phyloP scores from a whole-genome alignment of 306 rosid genomes.

The Quillaja saponaria region DNA sequence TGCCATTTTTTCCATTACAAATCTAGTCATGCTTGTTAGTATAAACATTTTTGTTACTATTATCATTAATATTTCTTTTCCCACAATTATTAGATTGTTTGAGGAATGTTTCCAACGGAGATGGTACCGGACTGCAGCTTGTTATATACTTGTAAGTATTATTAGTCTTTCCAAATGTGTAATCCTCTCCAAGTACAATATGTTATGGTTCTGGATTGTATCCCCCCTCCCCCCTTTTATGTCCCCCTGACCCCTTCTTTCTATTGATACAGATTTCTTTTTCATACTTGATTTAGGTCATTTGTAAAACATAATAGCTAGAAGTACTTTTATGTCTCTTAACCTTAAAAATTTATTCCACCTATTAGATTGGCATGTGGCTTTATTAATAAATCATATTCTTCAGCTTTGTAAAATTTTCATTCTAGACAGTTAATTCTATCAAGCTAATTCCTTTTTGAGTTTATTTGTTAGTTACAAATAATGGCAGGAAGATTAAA shows the following conservation, averaged over 20 bases:
- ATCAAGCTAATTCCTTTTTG: too few relatives aligned
- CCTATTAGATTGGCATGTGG: too few relatives aligned
- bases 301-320: conserved; percentile 1
- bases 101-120: conserved; percentile 99
- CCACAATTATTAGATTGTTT: conserved; percentile 58
- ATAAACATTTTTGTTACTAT: not conserved
- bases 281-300: conserved; percentile 1
- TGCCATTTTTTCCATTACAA: not conserved
- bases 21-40: not conserved
- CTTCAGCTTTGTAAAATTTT: too few relatives aligned
- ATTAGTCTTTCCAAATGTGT: conserved; percentile 20
- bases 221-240: conserved; percentile 4
- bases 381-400: too few relatives aligned
- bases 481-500: too few relatives aligned
- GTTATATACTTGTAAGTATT: conserved; percentile 89
- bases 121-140: conserved; percentile 98
- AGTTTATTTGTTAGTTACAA: too few relatives aligned
- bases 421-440: too few relatives aligned
- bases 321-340: not conserved
- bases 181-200: conserved; percentile 16
- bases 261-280: not conserved
- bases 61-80: not conserved
- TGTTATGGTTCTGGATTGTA: conserved; percentile 19
- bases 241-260: not conserved
- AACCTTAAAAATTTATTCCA: too few relatives aligned